These are phyloP conservation scores for Dipodascopsis tothii DNA, from an alignment of 805 yeast genomes.

Conservation along the genomic window DNA sequence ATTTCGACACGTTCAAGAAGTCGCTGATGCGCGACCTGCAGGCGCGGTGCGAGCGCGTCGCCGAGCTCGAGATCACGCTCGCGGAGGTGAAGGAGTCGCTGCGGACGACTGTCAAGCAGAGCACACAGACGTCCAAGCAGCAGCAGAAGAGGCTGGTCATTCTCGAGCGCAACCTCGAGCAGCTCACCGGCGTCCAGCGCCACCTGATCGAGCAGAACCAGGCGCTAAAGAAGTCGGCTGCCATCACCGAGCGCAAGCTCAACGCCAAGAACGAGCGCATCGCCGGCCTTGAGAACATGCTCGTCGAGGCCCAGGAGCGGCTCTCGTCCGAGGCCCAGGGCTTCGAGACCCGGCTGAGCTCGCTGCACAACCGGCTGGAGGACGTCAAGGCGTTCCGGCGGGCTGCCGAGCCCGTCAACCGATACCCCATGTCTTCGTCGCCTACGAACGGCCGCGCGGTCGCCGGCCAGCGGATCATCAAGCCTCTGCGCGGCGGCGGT, in stretches of 20 bases:
- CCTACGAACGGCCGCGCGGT: slow-evolving; percentile 2
- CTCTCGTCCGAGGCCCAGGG: slow-evolving; percentile 43
- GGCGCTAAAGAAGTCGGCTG: slow-evolving; percentile 49
- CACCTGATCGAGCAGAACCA: slow-evolving; percentile 59
- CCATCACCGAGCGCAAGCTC: slow-evolving; percentile 48
- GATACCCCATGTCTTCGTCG: background rate
- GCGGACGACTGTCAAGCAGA: slow-evolving; percentile 25
- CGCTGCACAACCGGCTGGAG: slow-evolving; percentile 23
- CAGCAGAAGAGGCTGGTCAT: slow-evolving; percentile 44
- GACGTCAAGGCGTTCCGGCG: slow-evolving; percentile 20
- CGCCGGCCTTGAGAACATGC: slow-evolving; percentile 42
- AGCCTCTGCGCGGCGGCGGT: slow-evolving; percentile 53
- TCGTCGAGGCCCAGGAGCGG: slow-evolving; percentile 45
- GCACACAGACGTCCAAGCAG: slow-evolving; percentile 23
- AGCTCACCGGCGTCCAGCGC: slow-evolving; percentile 49
- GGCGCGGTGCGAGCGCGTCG: slow-evolving; percentile 33
- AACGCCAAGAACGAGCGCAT: slow-evolving; percentile 53
- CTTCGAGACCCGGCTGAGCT: slow-evolving; percentile 35
- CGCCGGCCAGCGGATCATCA: slow-evolving; percentile 44
- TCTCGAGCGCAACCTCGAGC: slow-evolving; percentile 52
- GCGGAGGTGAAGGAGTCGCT: slow-evolving; percentile 36
- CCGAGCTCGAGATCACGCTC: slow-evolving; percentile 40
- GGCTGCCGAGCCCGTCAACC: slow-evolving; percentile 6
- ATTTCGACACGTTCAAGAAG: slow-evolving; percentile 25
- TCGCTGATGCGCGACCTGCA: slow-evolving; percentile 29